Conservation (phyloP, 1,284 basidiomycete species). For the Takashimella tepidaria region DNA sequence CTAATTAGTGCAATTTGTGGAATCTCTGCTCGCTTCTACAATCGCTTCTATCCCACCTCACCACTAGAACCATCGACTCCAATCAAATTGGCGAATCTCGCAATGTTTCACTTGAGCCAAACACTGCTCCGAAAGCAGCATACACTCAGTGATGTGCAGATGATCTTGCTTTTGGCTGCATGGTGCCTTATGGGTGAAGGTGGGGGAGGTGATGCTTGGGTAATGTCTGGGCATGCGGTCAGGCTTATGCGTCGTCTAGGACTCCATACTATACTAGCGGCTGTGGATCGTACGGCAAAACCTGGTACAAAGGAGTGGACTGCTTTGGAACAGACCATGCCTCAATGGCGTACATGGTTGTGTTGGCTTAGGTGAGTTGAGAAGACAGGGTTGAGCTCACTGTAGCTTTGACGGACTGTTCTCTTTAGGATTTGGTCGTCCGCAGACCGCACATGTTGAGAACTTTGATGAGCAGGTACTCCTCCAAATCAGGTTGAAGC, state of each 20-base stretch:
- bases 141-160: constrained; percentile 37
- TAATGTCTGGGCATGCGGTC: constrained; percentile 35
- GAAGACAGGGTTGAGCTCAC: not conserved
- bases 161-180: constrained; percentile 32
- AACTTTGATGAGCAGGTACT: constrained; percentile 26
- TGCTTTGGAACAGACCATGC: constrained; percentile 25
- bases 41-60: not conserved
- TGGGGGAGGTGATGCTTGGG: constrained; percentile 34
- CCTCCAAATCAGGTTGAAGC: constrained; percentile 21
- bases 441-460: constrained; percentile 28
- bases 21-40: constrained; percentile 11
- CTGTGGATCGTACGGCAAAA: constrained; percentile 19
- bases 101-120: constrained; percentile 33
- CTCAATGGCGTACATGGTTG: constrained; percentile 34
- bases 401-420: constrained; percentile 34
- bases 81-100: constrained; percentile 27
- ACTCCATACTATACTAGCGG: constrained; percentile 24
- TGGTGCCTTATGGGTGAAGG: constrained; percentile 37
- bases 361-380: constrained; percentile 13
- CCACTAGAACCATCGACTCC: constrained; percentile 4
- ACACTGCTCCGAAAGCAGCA: constrained; percentile 37
- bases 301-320: constrained; percentile 21
- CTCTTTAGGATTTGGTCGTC: constrained; percentile 31
- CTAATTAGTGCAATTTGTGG: constrained; percentile 7
- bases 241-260: constrained; percentile 20